A percentile compares a stretch with the other conserved stretches of the same genome.
phyloP scores from a whole-genome alignment of 78 protist genomes.

The Mastigamoeba balamuthi region DNA sequence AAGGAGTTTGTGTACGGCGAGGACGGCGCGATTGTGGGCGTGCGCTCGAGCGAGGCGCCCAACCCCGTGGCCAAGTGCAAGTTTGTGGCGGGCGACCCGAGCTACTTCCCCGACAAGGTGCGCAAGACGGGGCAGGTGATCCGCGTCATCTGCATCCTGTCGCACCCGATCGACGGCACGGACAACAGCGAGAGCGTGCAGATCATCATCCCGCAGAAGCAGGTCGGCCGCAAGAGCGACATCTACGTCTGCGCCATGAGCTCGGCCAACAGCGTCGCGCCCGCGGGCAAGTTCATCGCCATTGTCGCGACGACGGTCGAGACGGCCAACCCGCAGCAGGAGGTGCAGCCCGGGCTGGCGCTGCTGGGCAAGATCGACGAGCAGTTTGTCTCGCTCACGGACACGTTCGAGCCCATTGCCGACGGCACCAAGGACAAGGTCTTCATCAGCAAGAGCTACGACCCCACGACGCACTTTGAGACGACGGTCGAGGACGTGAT shows the following conservation, averaged over 20 bases:
- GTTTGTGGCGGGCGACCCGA: slow-evolving; percentile 87
- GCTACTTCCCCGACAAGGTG: slow-evolving; percentile 91
- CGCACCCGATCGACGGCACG: slow-evolving; percentile 79
- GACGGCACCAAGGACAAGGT: slow-evolving; percentile 56
- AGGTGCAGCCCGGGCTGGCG: slow-evolving; percentile 76
- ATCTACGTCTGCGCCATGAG: slow-evolving; percentile 83
- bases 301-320: slow-evolving; percentile 82
- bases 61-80: slow-evolving; percentile 19
- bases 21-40: slow-evolving; percentile 73
- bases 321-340: slow-evolving; percentile 80
- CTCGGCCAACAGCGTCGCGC: slow-evolving; percentile 70
- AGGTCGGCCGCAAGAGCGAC: slow-evolving; percentile 72
- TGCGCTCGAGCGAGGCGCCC: slow-evolving; percentile 33
- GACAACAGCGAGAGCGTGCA: slow-evolving; percentile 60
- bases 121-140: slow-evolving; percentile 61
- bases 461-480: slow-evolving; percentile 85
- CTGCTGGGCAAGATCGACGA: slow-evolving; percentile 75
- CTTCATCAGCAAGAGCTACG: slow-evolving; percentile 71
- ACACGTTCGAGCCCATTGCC: slow-evolving; percentile 55
- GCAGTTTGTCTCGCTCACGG: slow-evolving; percentile 50
- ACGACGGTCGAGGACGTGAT: slow-evolving; percentile 67
- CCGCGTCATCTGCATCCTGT: slow-evolving; percentile 89
- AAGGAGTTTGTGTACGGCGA: slow-evolving; percentile 74
- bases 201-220: slow-evolving; percentile 90
- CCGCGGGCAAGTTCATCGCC: slow-evolving; percentile 88